Base-by-base conservation (phyloP, 306 rosid genomes). In the Citrullus mucosospermus region DNA sequence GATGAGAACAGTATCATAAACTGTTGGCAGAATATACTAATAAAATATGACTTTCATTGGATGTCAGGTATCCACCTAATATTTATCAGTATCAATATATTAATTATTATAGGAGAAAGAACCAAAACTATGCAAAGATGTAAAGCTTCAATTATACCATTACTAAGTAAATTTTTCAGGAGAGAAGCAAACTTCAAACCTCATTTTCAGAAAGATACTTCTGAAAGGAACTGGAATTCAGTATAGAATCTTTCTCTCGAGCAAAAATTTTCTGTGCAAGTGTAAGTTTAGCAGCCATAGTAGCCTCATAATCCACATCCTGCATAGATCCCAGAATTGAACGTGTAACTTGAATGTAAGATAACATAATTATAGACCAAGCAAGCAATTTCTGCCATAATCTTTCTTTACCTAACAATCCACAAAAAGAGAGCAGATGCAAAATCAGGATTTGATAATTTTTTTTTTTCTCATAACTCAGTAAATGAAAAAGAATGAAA, bases 261-360 rank as follows among this genome's bases (percentile, higher is more conserved):
- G 68, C 43, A 80, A 95, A 95, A 58, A 92, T 39, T 83, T 95
- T 95, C 95, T 85, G 90, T 30, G 97, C 95, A 81, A 95, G 89
- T 43, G 96, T 86, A 80, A 92, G 91, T 84, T 95, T 95, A 78
- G 90, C 82, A 65, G 88, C 82, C 93, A 92, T 82, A 36, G 96
- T 86, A 81, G 96, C 96, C 81, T 92, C 98, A 78, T 95, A 95
- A 83, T 92, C 96, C 67, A 95, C 97, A 84, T 84, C 96, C 98
- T 95, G 88, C 81, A 79, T 9, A 70, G 7, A 67, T 79, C 54
- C 41, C 72, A 83, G 46, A 69, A 61, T 77, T 25, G 41, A 80
- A 50, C 44, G 59, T 72, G n/a, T 62, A 75, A 14, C 32, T 32
- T 56, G 36, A 41, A 32, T 58, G 39, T 22, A 53, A 60, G 53